These are phyloP conservation scores for Hymenoscyphus fraxineus DNA, from an alignment of 2,329 filamentous ascomycete genomes.

Conservation along the genomic window DNA sequence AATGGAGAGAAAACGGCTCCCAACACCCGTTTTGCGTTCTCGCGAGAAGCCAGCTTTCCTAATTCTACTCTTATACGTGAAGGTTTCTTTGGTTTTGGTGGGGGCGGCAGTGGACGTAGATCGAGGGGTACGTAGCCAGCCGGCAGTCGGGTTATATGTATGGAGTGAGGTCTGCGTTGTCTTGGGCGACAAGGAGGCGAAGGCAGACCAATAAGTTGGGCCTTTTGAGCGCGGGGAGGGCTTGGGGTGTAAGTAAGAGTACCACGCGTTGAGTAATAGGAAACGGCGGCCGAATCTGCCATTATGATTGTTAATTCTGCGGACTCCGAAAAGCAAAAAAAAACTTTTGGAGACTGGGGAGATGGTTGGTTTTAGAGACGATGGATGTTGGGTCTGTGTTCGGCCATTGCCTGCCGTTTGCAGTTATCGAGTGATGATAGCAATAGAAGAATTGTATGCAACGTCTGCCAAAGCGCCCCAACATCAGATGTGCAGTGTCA, in stretches of 20 bases:
- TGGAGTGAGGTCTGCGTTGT: constrained; percentile 51
- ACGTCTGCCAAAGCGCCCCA: not conserved
- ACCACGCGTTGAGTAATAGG: constrained; percentile 29
- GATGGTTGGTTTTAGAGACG: not conserved
- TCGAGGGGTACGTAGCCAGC: constrained; percentile 41
- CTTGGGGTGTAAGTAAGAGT: constrained; percentile 29
- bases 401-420: constrained; percentile 11
- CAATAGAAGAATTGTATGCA: not conserved
- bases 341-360: not conserved
- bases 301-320: constrained; percentile 29
- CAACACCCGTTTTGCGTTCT: constrained; percentile 34
- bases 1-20: constrained; percentile 33
- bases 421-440: not conserved
- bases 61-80: constrained; percentile 37
- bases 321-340: constrained; percentile 18
- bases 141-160: constrained; percentile 50
- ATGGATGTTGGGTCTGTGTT: not conserved
- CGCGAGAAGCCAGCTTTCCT: constrained; percentile 45
- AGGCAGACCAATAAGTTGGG: constrained; percentile 30
- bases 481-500: constrained; percentile 14
- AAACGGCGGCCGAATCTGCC: constrained; percentile 26
- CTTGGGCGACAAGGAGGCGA: constrained; percentile 47
- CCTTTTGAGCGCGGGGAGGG: constrained; percentile 15
- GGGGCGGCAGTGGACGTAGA: constrained; percentile 28
- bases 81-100: constrained; percentile 31